Percentiles rank a stretch among this genome's conserved stretches.
Conservation (phyloP, 2,329 filamentous ascomycete species). For the Verticillium albo-atrum region DNA sequence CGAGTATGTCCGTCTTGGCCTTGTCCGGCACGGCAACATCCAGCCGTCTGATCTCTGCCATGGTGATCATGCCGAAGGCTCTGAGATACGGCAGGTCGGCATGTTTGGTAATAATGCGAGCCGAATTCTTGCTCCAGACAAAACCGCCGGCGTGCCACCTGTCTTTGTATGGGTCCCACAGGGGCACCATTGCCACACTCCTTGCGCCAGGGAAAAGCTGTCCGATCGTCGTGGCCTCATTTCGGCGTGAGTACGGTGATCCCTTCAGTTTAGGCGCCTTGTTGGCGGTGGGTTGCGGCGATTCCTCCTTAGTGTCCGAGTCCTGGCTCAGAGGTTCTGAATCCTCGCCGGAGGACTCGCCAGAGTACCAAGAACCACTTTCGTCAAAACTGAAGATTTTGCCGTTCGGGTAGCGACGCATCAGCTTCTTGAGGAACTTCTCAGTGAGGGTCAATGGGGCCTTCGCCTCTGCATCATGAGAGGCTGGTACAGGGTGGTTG, state of each 20-base stretch:
- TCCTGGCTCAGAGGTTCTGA: neutral
- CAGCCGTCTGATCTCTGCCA: conserved; percentile 49
- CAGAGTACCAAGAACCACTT: conserved; percentile 26
- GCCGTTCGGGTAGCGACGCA: conserved; percentile 41
- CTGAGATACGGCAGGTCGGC: conserved; percentile 30
- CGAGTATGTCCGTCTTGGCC: conserved; percentile 51
- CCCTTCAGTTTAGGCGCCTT: neutral
- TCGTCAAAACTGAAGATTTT: conserved; percentile 40
- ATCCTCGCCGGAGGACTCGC: conserved; percentile 19
- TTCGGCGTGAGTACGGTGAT: conserved; percentile 12
- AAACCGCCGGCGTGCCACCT: conserved; percentile 34
- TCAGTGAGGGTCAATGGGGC: conserved; percentile 25
- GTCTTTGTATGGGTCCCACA: conserved; percentile 29
- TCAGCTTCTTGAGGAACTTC: conserved; percentile 32
- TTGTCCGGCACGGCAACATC: conserved; percentile 27
- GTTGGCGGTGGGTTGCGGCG: neutral
- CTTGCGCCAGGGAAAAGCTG: conserved; percentile 33
- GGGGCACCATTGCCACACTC: conserved; percentile 27
- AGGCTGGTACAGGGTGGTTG: neutral
- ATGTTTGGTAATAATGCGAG: conserved; percentile 16
- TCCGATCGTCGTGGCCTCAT: conserved; percentile 26
- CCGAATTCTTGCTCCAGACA: conserved; percentile 30
- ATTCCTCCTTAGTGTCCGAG: conserved; percentile 4
- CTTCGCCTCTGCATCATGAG: neutral
- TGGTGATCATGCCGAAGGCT: conserved; percentile 47